Evolutionary conservation across 2,329 filamentous ascomycete genomes (phyloP).

Genomic region (Lecanicillium sp.): DNA sequence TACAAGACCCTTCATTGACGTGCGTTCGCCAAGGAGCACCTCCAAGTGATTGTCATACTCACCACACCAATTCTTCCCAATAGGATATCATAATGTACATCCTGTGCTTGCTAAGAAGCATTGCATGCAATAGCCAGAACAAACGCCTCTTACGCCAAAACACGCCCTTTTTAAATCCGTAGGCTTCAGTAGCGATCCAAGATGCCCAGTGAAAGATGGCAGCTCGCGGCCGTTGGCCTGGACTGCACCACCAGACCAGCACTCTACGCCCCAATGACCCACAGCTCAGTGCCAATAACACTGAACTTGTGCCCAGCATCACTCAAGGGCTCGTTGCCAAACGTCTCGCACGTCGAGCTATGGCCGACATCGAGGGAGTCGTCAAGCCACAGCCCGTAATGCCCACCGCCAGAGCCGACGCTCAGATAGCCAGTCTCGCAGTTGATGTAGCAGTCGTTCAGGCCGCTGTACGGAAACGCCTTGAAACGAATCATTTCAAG

Average conservation of each 20-base stretch:
- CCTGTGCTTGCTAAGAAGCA: too few species aligned
- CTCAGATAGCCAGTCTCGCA: constrained; percentile 82
- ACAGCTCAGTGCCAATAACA: constrained; percentile 83
- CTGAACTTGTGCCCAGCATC: constrained; percentile 91
- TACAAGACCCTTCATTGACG: too few species aligned
- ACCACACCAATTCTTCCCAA: too few species aligned
- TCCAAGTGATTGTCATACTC: too few species aligned
- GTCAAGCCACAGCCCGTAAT: constrained; percentile 91
- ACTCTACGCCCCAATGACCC: constrained; percentile 64
- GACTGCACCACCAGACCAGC: not conserved
- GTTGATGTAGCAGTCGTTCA: constrained; percentile 95
- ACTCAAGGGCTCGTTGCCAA: constrained; percentile 89
- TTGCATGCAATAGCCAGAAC: too few species aligned
- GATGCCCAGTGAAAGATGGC: too few species aligned
- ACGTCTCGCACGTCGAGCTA: constrained; percentile 78
- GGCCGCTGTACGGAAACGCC: constrained; percentile 89
- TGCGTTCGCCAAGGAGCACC: too few species aligned
- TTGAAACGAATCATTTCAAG: constrained; percentile 81
- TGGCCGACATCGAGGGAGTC: constrained; percentile 77
- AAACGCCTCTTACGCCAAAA: too few species aligned
- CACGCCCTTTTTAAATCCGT: too few species aligned
- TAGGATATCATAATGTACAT: too few species aligned
- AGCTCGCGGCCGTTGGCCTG: too few species aligned
- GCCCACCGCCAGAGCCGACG: constrained; percentile 80
- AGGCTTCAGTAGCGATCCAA: too few species aligned